A percentile compares a stretch with the other conserved stretches of the same genome.
Evolutionary conservation across 192 early-diverging fungal species (phyloP).

Genomic region (Phycomyces nitens): DNA sequence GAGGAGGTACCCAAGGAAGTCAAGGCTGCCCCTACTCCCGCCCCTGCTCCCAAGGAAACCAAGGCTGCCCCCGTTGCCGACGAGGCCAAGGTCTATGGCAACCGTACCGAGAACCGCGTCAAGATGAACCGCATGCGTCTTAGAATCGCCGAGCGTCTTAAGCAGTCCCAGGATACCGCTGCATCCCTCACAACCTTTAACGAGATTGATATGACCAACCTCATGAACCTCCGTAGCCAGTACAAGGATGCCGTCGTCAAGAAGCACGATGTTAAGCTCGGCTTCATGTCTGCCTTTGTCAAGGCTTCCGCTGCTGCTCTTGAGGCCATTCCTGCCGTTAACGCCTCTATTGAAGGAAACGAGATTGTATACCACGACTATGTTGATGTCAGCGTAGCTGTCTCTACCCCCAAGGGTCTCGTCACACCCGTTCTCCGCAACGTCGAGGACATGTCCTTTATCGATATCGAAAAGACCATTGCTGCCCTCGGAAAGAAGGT

Average conservation of each 20-base stretch:
- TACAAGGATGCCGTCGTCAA: conserved; percentile 95
- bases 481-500: conserved; percentile 83
- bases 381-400: conserved; percentile 92
- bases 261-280: conserved; percentile 94
- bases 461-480: conserved; percentile 91
- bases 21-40: conserved; percentile 30
- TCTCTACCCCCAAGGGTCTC: conserved; percentile 97
- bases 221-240: conserved; percentile 86
- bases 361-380: conserved; percentile 92
- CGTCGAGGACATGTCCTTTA: conserved; percentile 78
- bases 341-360: conserved; percentile 92
- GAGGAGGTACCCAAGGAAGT: conserved; percentile 42
- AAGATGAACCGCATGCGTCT: conserved; percentile 99
- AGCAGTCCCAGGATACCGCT: conserved; percentile 95
- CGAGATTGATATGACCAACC: conserved; percentile 97
- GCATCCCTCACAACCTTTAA: conserved; percentile 99
- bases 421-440: conserved; percentile 97
- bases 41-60: conserved; percentile 38
- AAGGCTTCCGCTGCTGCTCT: conserved; percentile 86
- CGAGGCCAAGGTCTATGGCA: conserved; percentile 19
- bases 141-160: conserved; percentile 90
- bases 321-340: conserved; percentile 88
- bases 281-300: conserved; percentile 97
- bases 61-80: conserved; percentile 2
- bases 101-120: conserved; percentile 42